Evolutionary conservation across 2,329 filamentous ascomycete genomes (phyloP).

Genomic region (Gyromitra esculenta): DNA sequence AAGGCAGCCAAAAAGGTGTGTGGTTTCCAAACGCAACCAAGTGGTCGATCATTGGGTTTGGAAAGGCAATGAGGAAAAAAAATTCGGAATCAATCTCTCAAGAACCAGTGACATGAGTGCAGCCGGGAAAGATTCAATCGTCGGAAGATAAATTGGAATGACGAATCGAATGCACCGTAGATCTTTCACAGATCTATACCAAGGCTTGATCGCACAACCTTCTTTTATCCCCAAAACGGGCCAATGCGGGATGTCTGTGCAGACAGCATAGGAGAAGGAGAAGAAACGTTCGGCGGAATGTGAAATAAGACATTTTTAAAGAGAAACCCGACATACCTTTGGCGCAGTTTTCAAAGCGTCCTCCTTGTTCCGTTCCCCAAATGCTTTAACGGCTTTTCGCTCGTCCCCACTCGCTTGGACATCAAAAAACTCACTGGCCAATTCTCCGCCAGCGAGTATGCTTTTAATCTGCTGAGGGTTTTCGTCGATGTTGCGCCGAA

Average conservation of each 20-base stretch:
- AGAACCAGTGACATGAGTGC: constrained; percentile 7
- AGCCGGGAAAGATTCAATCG: constrained; percentile 1
- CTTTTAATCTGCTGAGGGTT: constrained; percentile 75
- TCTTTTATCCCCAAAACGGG: background rate
- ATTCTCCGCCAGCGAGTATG: constrained; percentile 69
- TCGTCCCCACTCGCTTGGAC: constrained; percentile 66
- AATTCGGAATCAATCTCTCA: background rate
- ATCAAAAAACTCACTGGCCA: constrained; percentile 72
- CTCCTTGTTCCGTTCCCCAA: constrained; percentile 74
- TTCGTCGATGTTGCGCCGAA: constrained; percentile 79
- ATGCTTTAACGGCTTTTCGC: constrained; percentile 73
- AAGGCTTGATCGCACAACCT: constrained; percentile 2
- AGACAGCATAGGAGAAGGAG: constrained; percentile 2
- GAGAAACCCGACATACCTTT: constrained; percentile 69
- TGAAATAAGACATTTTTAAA: background rate
- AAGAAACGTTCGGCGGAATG: constrained; percentile 5
- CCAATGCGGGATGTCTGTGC: background rate
- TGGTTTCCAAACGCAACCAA: constrained; percentile 9
- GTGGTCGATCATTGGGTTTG: constrained; percentile 3
- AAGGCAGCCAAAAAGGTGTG: background rate
- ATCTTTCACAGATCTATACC: constrained; percentile 37
- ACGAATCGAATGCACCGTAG: constrained; percentile 36
- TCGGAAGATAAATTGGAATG: constrained; percentile 24
- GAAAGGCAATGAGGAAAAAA: constrained; percentile 7
- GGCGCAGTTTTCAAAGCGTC: constrained; percentile 85